Evolutionary conservation across 2,329 filamentous ascomycete species (phyloP).

Genomic region (Lachnellula willkommii): DNA sequence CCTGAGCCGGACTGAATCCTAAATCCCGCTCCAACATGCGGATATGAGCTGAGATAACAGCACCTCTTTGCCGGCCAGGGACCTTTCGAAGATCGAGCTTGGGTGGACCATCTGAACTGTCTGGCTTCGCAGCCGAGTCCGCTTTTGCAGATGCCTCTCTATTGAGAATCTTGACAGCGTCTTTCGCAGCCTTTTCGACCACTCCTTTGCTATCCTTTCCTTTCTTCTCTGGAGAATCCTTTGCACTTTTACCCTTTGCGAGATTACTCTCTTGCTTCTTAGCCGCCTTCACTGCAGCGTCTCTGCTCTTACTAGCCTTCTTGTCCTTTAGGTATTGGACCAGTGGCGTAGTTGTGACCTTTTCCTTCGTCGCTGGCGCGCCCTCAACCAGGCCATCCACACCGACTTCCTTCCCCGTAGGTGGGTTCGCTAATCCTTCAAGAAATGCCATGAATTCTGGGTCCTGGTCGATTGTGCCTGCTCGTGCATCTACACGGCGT

Average conservation of each 20-base stretch:
- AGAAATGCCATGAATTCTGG: constrained; percentile 93
- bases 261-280: constrained; percentile 46
- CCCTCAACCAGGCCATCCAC: constrained; percentile 35
- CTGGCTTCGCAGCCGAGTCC: constrained; percentile 12
- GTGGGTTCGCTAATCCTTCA: constrained; percentile 72
- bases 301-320: constrained; percentile 69
- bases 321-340: constrained; percentile 89
- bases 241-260: constrained; percentile 47
- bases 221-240: constrained; percentile 48
- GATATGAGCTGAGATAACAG: constrained; percentile 56
- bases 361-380: constrained; percentile 37
- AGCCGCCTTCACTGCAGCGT: constrained; percentile 48
- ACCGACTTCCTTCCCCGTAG: constrained; percentile 42
- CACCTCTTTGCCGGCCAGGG: constrained; percentile 30
- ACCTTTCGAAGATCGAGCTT: constrained; percentile 51
- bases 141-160: constrained; percentile 51
- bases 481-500: constrained; percentile 71
- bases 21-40: constrained; percentile 62
- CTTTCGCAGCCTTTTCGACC: constrained; percentile 56
- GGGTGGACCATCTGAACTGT: constrained; percentile 34
- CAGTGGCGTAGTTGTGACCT: constrained; percentile 77
- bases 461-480: constrained; percentile 95
- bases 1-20: constrained; percentile 57
- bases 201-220: constrained; percentile 57
- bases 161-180: constrained; percentile 58